Percentiles rank a stretch among this genome's conserved stretches.
Conservation (phyloP, 106 monocot genomes). For the Apostasia shenzhenica region DNA sequence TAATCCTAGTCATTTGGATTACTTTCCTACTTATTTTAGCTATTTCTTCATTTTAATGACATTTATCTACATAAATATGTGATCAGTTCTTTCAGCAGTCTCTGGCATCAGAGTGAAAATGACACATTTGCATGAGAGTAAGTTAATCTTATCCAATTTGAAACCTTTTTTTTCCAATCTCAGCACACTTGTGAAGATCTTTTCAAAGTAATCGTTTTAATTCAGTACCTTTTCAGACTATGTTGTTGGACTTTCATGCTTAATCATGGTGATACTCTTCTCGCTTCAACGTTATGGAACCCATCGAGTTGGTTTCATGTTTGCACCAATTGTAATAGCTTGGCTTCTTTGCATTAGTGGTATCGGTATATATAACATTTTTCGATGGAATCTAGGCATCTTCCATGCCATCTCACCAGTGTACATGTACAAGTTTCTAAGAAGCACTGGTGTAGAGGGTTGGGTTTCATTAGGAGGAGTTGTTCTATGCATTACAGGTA, state of each 20-base stretch:
- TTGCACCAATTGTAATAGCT: slow-evolving; percentile 64
- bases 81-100: slow-evolving; percentile 71
- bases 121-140: slow-evolving; percentile 60
- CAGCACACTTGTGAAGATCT: not conserved
- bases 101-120: slow-evolving; percentile 56
- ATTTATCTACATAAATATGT: no score
- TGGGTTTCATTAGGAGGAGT: slow-evolving; percentile 72
- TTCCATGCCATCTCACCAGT: slow-evolving; percentile 50
- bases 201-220: not conserved
- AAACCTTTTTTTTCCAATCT: not conserved
- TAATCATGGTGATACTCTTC: slow-evolving; percentile 60
- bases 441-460: slow-evolving; percentile 47
- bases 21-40: no score
- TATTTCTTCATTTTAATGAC: no score
- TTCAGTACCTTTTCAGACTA: slow-evolving; percentile 32
- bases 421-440: slow-evolving; percentile 65
- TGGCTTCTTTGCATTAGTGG: slow-evolving; percentile 67
- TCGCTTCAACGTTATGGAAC: slow-evolving; percentile 72
- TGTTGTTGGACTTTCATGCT: slow-evolving; percentile 54
- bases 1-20: no score
- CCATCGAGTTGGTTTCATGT: slow-evolving; percentile 65
- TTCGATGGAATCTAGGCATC: slow-evolving; percentile 50
- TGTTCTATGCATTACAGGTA: slow-evolving; percentile 73
- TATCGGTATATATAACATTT: slow-evolving; percentile 68
- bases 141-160: slow-evolving; percentile 10